Conservation (phyloP, 495 filamentous ascomycete genomes). For the Annulohypoxylon maeteangense region DNA sequence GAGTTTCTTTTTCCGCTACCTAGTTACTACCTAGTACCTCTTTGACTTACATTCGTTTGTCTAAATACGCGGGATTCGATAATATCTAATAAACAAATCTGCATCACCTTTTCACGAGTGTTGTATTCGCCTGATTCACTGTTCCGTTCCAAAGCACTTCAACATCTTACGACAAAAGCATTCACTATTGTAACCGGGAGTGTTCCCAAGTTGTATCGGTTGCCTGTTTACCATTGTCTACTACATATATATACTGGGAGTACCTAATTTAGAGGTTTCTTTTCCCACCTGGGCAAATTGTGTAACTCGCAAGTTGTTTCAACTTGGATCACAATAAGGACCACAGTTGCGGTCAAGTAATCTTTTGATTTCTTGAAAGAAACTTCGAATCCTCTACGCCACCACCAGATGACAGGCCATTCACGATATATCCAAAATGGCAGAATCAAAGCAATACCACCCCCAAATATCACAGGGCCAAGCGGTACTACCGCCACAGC, state of each 20-base stretch:
- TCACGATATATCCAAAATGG: conserved; percentile 16
- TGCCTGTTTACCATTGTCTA: background rate
- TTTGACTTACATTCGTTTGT: conserved; percentile 19
- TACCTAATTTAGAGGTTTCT: background rate
- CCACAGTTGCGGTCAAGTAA: background rate
- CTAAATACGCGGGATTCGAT: conserved; percentile 11
- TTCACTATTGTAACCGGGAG: conserved; percentile 2
- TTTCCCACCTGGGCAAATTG: background rate
- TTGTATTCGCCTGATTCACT: conserved; percentile 18
- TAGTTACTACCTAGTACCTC: too few species aligned
- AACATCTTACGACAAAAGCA: conserved; percentile 4
- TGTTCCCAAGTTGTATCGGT: background rate
- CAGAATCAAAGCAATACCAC: conserved; percentile 21
- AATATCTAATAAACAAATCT: conserved; percentile 31
- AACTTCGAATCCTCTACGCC: background rate
- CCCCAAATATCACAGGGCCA: conserved; percentile 33
- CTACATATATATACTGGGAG: background rate
- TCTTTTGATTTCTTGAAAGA: background rate
- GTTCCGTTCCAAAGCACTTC: background rate
- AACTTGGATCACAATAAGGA: background rate
- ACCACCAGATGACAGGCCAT: conserved; percentile 28
- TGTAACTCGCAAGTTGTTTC: background rate
- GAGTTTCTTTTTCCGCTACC: background rate
- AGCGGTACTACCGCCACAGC: conserved; percentile 11
- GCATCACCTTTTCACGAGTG: conserved; percentile 19